phyloP scores from a whole-genome alignment of 345 rosid species.

The Stellera chamaejasme region DNA sequence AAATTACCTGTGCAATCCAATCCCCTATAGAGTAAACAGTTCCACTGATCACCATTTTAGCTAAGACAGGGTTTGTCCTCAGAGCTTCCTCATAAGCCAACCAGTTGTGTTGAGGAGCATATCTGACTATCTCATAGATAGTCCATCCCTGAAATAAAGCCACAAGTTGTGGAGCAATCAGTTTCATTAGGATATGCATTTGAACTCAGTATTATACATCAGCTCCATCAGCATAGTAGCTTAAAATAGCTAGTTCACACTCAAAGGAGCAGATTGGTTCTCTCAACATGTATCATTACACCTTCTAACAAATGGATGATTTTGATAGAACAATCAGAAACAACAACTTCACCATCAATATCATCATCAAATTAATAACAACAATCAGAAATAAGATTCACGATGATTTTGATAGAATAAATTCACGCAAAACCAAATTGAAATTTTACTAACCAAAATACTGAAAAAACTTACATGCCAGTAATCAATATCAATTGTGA shows the following conservation, averaged over 20 bases:
- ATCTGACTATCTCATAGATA: slow-evolving; percentile 71
- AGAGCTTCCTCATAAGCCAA: slow-evolving; percentile 88
- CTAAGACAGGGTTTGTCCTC: slow-evolving; percentile 72
- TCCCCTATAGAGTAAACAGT: slow-evolving; percentile 88
- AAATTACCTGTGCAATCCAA: slow-evolving; percentile 91
- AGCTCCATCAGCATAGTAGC: not conserved
- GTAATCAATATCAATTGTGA: slow-evolving; percentile 80
- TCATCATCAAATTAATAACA: too few relatives aligned
- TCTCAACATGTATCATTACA: too few relatives aligned
- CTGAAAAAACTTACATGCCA: slow-evolving; percentile 62
- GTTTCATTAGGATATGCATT: not conserved
- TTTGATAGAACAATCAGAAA: too few relatives aligned
- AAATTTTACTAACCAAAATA: too few relatives aligned
- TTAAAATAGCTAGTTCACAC: not conserved
- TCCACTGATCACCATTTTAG: slow-evolving; percentile 94
- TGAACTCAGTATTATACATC: not conserved
- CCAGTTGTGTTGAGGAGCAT: slow-evolving; percentile 98
- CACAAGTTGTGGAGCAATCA: not conserved
- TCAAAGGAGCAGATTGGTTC: too few relatives aligned
- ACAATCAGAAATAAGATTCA: too few relatives aligned
- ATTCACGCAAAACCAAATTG: too few relatives aligned
- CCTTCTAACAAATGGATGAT: too few relatives aligned
- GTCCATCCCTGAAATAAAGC: slow-evolving; percentile 75
- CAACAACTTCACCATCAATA: too few relatives aligned
- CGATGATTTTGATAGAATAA: too few relatives aligned